Evolutionary conservation across 257 asterid genomes (phyloP), one percentile per base, ranked within the genome.

Genomic region (Gentiana dahurica): DNA sequence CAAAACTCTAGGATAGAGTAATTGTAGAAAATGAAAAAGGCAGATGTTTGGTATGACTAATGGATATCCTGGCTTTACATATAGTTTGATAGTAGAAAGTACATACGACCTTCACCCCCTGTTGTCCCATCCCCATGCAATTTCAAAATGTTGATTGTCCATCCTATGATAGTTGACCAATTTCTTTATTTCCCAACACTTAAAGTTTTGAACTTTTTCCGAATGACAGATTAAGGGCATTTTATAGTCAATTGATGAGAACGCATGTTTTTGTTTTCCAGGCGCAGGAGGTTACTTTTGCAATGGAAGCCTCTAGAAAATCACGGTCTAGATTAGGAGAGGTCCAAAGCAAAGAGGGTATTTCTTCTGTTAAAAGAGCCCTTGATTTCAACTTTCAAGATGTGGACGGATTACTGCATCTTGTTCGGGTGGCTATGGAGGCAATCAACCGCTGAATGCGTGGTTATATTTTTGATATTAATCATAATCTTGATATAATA

Each of bases 271-370:
- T 49, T 54, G 54, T 72, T 61, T 74, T 15, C 49, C 68, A 92
- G 99, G 93, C 95, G 51, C 95, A 81, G 59, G 93, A 88, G 65
- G 93, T 81, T 71, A 75, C 58, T 60, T 68, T 71, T 62, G 95
- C 97, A 34, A 88, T 92, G 99, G 99, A 92, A 63, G 97, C 97
- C 72, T 82, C 99, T 35, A 82, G 83, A 81, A 92, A 80, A 77
- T 85, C 97, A 34, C 68, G 87, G 67, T 65, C 87, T 9, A 84
- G 66, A 83, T 75, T 65, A 12, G 81, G 79, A 53, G 93, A 86
- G 65, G 67, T 84, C 55, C 68, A 81, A 43, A 71, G 65, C 54
- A 68, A 63, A 66, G 95, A 85, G 70, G 81, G 80, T 34, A 74
- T 81, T 51, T 57, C 77, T 61, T 72, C 86, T 41, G 80, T 92